Conservation (phyloP, 2,329 filamentous ascomycete species). For the Fusarium citri region DNA sequence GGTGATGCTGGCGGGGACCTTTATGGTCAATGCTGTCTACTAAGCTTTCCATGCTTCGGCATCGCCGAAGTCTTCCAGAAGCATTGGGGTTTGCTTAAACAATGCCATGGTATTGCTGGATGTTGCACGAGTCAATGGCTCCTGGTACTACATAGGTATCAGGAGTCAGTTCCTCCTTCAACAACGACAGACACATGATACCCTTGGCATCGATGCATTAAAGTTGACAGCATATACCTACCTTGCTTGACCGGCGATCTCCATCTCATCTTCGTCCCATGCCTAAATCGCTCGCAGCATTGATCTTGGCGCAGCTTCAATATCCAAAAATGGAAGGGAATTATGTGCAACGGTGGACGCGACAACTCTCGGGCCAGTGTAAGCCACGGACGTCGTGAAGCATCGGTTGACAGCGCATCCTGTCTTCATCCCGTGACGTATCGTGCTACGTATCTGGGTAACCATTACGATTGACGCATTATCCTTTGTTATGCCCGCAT, state of each 20-base stretch:
- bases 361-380: constrained; percentile 15
- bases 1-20: constrained; percentile 3
- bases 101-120: not conserved
- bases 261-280: not conserved
- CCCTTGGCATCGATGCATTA: not conserved
- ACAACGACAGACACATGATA: not conserved
- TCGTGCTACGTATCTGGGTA: constrained; percentile 5
- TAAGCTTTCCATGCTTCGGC: constrained; percentile 25
- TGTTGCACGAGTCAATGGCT: not conserved
- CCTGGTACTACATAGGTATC: not conserved
- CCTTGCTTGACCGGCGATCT: not conserved
- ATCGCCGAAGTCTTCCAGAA: constrained; percentile 37
- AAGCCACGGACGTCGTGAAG: constrained; percentile 23
- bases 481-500: not conserved
- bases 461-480: not conserved
- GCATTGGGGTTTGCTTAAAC: not conserved
- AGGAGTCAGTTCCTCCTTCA: not conserved
- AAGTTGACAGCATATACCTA: not conserved
- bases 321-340: not conserved
- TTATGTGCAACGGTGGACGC: constrained; percentile 1
- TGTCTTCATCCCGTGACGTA: constrained; percentile 27
- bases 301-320: not conserved
- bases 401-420: constrained; percentile 26
- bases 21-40: not conserved
- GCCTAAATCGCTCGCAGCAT: not conserved